Conservation (phyloP, 306 rosid genomes). For the Corylus avellana region DNA sequence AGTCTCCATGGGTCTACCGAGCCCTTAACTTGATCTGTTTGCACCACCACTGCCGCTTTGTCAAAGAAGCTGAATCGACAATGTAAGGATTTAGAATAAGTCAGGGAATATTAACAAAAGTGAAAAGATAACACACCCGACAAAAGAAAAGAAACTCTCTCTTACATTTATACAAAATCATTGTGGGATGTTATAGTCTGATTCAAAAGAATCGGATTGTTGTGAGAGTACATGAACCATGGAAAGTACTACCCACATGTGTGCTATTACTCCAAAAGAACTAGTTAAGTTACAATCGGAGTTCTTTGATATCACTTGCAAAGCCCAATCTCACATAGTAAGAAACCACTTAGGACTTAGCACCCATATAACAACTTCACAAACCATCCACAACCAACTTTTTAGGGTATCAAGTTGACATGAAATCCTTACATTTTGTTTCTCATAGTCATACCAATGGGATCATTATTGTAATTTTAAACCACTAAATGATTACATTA, state of each 20-base stretch:
- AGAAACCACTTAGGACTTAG: no score
- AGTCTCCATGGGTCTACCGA: slow-evolving; percentile 67
- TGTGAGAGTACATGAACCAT: background rate
- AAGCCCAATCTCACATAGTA: no score
- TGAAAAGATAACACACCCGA: background rate
- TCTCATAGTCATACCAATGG: background rate
- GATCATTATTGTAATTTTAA: background rate
- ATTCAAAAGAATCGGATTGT: background rate
- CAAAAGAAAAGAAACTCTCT: background rate
- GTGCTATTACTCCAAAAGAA: no score
- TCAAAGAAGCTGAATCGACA: slow-evolving; percentile 67
- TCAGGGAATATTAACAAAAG: background rate
- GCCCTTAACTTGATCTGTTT: slow-evolving; percentile 39
- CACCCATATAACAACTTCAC: no score
- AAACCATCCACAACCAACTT: no score
- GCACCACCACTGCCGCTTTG: slow-evolving; percentile 74
- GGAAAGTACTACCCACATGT: no score
- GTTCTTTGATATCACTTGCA: no score
- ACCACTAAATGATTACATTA: background rate
- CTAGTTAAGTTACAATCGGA: no score
- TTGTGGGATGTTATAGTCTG: background rate
- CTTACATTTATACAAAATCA: background rate
- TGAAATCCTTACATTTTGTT: background rate
- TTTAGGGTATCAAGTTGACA: no score
- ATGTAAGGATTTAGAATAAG: background rate